phyloP scores from a whole-genome alignment of 805 yeast species.

The Suhomyces emberorum region DNA sequence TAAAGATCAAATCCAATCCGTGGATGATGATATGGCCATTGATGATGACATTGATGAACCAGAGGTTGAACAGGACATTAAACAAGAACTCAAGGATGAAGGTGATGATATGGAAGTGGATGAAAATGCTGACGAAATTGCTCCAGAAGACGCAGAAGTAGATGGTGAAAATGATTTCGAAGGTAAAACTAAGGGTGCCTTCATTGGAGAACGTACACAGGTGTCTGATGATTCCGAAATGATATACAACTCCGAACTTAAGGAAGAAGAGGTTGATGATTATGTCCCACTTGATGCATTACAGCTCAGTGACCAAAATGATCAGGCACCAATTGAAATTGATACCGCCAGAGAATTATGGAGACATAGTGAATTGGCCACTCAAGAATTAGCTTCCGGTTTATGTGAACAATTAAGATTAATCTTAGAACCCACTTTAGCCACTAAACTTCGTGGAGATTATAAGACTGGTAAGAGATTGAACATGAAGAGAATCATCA shows the following conservation, averaged over 20 bases:
- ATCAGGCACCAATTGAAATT: slow-evolving; percentile 45
- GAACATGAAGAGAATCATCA: slow-evolving; percentile 96
- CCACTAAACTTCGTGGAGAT: slow-evolving; percentile 94
- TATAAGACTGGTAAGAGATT: slow-evolving; percentile 95
- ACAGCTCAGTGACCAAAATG: slow-evolving; percentile 11
- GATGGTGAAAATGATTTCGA: slow-evolving; percentile 45
- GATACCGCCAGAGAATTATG: slow-evolving; percentile 77
- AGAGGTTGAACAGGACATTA: slow-evolving; percentile 3
- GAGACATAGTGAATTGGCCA: slow-evolving; percentile 79
- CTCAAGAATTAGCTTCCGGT: slow-evolving; percentile 82
- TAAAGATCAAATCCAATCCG: slow-evolving; percentile 69
- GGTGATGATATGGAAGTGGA: slow-evolving; percentile 15
- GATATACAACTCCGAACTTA: slow-evolving; percentile 17
- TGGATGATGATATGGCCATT: slow-evolving; percentile 78
- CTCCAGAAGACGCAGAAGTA: slow-evolving; percentile 24
- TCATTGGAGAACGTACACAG: slow-evolving; percentile 46
- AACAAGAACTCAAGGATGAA: slow-evolving; percentile 7
- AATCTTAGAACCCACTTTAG: slow-evolving; percentile 90
- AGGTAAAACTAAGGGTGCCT: slow-evolving; percentile 49
- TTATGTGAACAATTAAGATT: slow-evolving; percentile 90
- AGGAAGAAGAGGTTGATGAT: slow-evolving; percentile 18
- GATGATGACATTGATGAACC: slow-evolving; percentile 54
- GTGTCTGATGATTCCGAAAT: slow-evolving; percentile 30
- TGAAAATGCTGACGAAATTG: slow-evolving; percentile 27
- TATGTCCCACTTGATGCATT: slow-evolving; percentile 5